A percentile compares a stretch with the other conserved stretches of the same genome.
These are phyloP conservation scores for Pichia membranifaciens DNA, from an alignment of 805 yeast genomes.

Conservation along the genomic window DNA sequence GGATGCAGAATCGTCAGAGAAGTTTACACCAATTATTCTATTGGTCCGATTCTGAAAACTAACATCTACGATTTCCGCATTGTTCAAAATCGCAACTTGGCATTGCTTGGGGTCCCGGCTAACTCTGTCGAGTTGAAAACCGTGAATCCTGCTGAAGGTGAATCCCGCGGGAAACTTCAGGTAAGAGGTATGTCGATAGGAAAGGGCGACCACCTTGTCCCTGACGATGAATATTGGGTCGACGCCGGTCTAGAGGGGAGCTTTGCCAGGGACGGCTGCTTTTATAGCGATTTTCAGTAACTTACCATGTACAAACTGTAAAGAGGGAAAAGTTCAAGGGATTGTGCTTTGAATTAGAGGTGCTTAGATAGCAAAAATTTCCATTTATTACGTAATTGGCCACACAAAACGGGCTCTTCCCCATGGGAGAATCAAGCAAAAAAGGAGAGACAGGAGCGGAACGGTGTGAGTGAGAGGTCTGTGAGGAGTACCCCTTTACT, in stretches of 20 bases:
- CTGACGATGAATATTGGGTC: slow-evolving; percentile 46
- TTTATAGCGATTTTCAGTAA: slow-evolving; percentile 35
- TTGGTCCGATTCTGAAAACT: slow-evolving; percentile 56
- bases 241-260: slow-evolving; percentile 45
- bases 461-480: no score
- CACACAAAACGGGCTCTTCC: no score
- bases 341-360: no score
- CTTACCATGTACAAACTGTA: no score
- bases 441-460: no score
- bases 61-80: slow-evolving; percentile 60
- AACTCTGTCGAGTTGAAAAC: slow-evolving; percentile 59
- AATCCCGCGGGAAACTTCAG: slow-evolving; percentile 45
- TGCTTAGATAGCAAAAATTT: no score
- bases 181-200: slow-evolving; percentile 67
- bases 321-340: no score
- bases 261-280: slow-evolving; percentile 70
- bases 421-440: no score
- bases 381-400: no score
- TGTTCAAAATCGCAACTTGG: slow-evolving; percentile 27
- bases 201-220: slow-evolving; percentile 25
- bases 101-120: slow-evolving; percentile 50
- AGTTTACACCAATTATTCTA: slow-evolving; percentile 35
- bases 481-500: no score
- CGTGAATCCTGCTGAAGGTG: slow-evolving; percentile 30
- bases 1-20: slow-evolving; percentile 52